phyloP scores from a whole-genome alignment of 495 filamentous ascomycete species.

The Penicillium longicatenatum region DNA sequence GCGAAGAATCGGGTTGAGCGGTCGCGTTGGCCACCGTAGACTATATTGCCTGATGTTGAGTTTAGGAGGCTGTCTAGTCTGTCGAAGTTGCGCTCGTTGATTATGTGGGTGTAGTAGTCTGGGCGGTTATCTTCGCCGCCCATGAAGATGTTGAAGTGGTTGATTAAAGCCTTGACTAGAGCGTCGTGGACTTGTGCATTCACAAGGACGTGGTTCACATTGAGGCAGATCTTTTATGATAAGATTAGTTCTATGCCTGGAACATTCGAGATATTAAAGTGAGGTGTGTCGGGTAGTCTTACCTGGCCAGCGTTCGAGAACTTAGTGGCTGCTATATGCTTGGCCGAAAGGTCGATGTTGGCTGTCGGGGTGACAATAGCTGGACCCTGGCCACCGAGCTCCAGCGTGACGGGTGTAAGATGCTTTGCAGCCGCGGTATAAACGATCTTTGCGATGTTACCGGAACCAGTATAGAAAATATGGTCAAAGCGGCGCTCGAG shows the following conservation, averaged over 20 bases:
- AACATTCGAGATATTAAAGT: not conserved
- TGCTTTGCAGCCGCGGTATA: constrained; percentile 86
- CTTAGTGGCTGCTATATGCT: constrained; percentile 79
- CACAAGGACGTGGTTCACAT: constrained; percentile 80
- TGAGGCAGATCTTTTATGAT: constrained; percentile 62
- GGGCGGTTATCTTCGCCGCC: constrained; percentile 60
- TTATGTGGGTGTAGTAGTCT: constrained; percentile 68
- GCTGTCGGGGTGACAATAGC: constrained; percentile 79
- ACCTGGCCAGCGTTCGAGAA: constrained; percentile 73
- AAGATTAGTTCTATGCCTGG: not conserved
- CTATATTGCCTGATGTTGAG: constrained; percentile 68
- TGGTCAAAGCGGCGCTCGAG: constrained; percentile 87
- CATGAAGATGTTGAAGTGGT: constrained; percentile 65
- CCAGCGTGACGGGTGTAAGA: constrained; percentile 78
- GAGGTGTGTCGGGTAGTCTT: not conserved
- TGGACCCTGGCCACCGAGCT: constrained; percentile 84
- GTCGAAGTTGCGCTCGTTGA: constrained; percentile 75
- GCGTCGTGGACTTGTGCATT: constrained; percentile 65
- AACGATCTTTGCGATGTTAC: constrained; percentile 74
- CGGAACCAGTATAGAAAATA: constrained; percentile 86
- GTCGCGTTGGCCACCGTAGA: constrained; percentile 72
- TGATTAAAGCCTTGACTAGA: constrained; percentile 68
- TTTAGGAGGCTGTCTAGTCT: constrained; percentile 79
- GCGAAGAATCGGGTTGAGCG: constrained; percentile 69
- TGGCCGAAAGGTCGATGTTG: constrained; percentile 71